Percentiles rank a stretch among this genome's conserved stretches.
Conservation (phyloP, 139 green algal genomes). For the Pseudopediastrum boryanum region DNA sequence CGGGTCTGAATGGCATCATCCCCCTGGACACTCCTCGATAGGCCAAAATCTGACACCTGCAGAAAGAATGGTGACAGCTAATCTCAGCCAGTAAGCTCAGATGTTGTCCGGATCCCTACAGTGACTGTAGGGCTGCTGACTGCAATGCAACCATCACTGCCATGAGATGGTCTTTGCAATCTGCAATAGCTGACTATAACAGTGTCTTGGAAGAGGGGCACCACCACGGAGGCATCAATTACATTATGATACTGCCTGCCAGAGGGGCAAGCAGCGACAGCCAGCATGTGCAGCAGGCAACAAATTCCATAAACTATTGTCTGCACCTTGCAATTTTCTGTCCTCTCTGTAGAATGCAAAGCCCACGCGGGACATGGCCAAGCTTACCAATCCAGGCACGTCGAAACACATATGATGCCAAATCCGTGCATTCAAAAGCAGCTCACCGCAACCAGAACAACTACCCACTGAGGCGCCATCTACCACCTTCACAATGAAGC, state of each 20-base stretch:
- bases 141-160: not conserved
- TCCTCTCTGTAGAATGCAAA: not conserved
- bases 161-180: not conserved
- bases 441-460: not conserved
- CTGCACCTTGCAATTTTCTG: too few species aligned
- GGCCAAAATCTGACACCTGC: slow-evolving; percentile 78
- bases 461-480: not conserved
- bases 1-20: slow-evolving; percentile 47
- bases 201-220: too few species aligned
- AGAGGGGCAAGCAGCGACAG: too few species aligned
- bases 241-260: too few species aligned
- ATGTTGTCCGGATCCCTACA: not conserved
- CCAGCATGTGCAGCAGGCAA: too few species aligned
- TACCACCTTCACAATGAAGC: not conserved
- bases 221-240: too few species aligned
- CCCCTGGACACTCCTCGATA: slow-evolving; percentile 57
- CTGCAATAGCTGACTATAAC: too few species aligned
- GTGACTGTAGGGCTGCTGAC: not conserved
- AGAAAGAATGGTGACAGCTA: not conserved
- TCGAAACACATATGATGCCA: not conserved
- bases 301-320: too few species aligned
- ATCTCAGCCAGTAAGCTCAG: not conserved
- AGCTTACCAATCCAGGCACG: not conserved
- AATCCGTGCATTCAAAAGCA: not conserved
- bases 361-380: not conserved